Evolutionary conservation across 306 rosid species (phyloP).

Genomic region (Malus sylvestris): DNA sequence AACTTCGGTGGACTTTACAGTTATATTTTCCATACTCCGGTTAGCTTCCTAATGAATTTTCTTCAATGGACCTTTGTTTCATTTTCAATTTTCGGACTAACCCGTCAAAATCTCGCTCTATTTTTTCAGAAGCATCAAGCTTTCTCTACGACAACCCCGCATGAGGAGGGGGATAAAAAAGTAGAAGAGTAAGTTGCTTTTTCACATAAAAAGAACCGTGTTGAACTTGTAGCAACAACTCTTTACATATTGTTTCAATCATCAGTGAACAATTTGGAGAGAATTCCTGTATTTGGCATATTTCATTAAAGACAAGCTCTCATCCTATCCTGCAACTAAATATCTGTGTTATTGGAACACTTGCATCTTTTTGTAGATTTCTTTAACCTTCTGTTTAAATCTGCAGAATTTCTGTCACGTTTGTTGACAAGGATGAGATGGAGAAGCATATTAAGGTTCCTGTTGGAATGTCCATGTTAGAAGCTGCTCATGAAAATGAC

Average conservation of each 20-base stretch:
- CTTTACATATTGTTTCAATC: neutral
- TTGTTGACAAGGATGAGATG: slow-evolving; percentile 78
- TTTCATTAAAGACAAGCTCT: neutral
- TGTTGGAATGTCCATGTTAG: slow-evolving; percentile 80
- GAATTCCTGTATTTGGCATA: neutral
- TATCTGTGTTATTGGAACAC: neutral
- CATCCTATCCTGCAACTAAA: neutral
- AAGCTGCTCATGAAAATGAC: slow-evolving; percentile 91
- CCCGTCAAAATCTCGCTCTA: neutral
- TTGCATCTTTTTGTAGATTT: neutral
- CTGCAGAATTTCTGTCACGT: slow-evolving; percentile 82
- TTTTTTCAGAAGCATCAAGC: neutral
- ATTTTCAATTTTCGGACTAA: neutral
- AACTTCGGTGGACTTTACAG: neutral
- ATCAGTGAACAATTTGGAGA: neutral
- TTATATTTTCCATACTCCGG: neutral
- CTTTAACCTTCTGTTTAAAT: neutral
- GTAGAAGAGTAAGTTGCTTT: neutral
- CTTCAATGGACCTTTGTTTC: neutral
- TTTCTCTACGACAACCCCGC: neutral
- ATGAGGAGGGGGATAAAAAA: neutral
- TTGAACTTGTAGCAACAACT: neutral
- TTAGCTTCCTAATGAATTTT: neutral
- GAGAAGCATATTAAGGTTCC: slow-evolving; percentile 63
- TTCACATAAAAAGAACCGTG: neutral